phyloP scores from a whole-genome alignment of 2,329 filamentous ascomycete genomes.

The Pseudopyricularia javanii region DNA sequence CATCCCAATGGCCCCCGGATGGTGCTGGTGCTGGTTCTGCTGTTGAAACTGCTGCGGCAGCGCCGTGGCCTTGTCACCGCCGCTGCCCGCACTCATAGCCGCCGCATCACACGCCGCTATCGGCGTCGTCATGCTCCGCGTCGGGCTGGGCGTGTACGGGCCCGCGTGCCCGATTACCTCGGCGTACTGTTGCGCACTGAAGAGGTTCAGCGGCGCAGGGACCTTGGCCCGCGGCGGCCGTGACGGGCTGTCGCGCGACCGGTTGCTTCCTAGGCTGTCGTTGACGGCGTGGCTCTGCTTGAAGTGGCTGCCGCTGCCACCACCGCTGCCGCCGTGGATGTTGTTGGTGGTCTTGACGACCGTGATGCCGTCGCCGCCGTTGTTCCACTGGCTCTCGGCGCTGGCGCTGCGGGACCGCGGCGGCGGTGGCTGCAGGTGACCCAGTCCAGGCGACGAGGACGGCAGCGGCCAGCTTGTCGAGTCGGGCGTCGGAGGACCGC shows the following conservation, averaged over 20 bases:
- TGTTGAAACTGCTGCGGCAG: background rate
- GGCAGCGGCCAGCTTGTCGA: constrained; percentile 10
- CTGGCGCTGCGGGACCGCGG: background rate
- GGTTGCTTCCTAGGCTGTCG: background rate
- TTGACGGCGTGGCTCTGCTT: background rate
- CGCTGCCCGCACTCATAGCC: constrained; percentile 1
- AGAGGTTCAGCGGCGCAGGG: constrained; percentile 3
- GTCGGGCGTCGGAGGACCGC: constrained; percentile 4
- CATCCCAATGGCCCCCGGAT: constrained; percentile 15
- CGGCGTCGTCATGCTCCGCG: constrained; percentile 1
- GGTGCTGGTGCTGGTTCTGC: background rate
- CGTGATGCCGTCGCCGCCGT: background rate
- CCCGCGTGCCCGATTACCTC: constrained; percentile 8
- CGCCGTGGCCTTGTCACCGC: constrained; percentile 4
- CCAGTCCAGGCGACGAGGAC: background rate
- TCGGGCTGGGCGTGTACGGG: constrained; percentile 6
- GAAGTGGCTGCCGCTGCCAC: background rate
- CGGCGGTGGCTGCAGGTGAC: background rate
- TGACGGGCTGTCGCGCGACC: background rate
- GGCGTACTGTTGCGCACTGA: constrained; percentile 10
- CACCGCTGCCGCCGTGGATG: background rate
- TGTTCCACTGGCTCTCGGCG: background rate
- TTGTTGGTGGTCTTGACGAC: background rate
- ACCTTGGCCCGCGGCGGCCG: constrained; percentile 3
- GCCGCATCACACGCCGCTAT: constrained; percentile 8